Evolutionary conservation across 768 basidiomycete species (phyloP), one percentile per base, ranked within the genome.

Genomic region (Lyophyllum decastes): DNA sequence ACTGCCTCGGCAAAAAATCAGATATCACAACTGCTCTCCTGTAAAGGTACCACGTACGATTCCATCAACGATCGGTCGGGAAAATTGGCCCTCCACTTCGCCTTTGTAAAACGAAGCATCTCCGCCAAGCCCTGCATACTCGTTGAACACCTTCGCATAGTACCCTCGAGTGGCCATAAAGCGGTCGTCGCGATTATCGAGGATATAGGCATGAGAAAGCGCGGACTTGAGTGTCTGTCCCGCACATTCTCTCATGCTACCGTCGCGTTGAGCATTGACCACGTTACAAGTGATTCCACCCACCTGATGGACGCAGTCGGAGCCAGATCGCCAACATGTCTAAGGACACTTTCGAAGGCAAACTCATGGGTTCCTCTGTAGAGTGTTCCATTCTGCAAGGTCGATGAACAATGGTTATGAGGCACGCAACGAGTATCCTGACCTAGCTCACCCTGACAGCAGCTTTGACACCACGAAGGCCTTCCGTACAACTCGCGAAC

Each of bases 301-400:
- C 60, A 92, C 94, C 89, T 91, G 41, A 95, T 77, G 2, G 92
- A 94, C 24, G 95, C 96, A 1, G 83, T 80, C 1, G 92, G 85
- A 8, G 81, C 75, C 26, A 98, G 78, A 43, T 80, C 78, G 6
- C 86, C 81, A 21, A 98, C 80, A 55, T 92, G 87, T 46, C 97
- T 78, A 52, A 91, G 72, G 2, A 90, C 86, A 17, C 85, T 86
- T 68, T 98, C 94, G 64, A 96, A 98, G 6, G 88, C 85, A 11
- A 95, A 61, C 66, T 97, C 93, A 66, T 97, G 92, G 58, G 78
- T 67, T 4, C 86, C 85, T 24, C 64, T 65, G 21, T 59, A 59
- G 7, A 65, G 67, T 45, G 67, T 62, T 34, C 78, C 77, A 44
- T 68, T 78, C 81, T 82, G 59, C 30, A 43, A 27, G 35, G 50